Evolutionary conservation across 441 rosid species (phyloP), one percentile per base, ranked within the genome.

Genomic region (Populus trichocarpa): DNA sequence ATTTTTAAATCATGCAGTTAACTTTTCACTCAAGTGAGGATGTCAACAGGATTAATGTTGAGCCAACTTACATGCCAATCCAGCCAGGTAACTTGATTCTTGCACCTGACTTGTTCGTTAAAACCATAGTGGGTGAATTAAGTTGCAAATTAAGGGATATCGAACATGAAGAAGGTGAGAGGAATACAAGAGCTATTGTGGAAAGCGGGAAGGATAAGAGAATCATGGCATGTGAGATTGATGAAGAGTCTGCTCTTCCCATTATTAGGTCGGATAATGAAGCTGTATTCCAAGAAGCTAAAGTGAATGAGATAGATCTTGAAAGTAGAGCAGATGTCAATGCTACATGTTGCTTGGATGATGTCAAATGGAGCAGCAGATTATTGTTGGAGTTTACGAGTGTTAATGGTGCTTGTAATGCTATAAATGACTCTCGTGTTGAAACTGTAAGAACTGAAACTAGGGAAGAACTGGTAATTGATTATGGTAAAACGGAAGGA

Each of bases 1-100:
- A 33, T 57, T 68, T 36, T 6, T 12, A 35, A 69, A 35, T 67
- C n/a, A 23, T 84, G 86, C 86, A 92, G 97, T 85, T 67, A 75
- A 64, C 69, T 66, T 80, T 78, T 69, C 81, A 71, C 61, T 18
- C 81, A 36, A 68, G 61, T 30, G 83, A 82, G 75, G 81, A 71
- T 70, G 81, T 73, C 81, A 69, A 69, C 57, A 66, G 72, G 67
- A 76, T 63, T 40, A 72, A 75, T 78, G 30, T 42, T 35, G 73
- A 38, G 33, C 63, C 69, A 12, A 78, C 74, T 72, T 32, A 71
- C 40, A 42, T 68, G 72, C 61, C 68, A 67, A 18, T 69, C 67
- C 12, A 67, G 73, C 77, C 68, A 70, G 76, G 70, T 77, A 75
- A 80, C 38, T 73, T 77, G 53, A 78, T 75, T 78, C 72, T 63